phyloP scores from a whole-genome alignment of 2,329 filamentous ascomycete species.

The Ophiostoma ips region DNA sequence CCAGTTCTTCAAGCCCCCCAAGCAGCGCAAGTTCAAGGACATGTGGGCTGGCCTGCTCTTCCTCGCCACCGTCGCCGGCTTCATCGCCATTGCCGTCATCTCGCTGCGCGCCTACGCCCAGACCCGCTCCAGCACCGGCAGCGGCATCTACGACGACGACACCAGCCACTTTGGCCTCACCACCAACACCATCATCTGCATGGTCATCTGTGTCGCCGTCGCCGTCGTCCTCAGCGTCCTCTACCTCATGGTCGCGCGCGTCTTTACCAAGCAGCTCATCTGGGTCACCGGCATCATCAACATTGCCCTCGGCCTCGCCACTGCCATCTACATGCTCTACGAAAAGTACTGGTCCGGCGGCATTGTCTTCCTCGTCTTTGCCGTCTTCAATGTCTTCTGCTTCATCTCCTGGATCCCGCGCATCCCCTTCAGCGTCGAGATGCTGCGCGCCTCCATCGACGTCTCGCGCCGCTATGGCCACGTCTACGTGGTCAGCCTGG shows the following conservation, averaged over 20 bases:
- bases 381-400: conserved; percentile 64
- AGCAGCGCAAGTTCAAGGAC: conserved; percentile 72
- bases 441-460: conserved; percentile 77
- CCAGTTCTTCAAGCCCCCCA: conserved; percentile 67
- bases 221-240: conserved; percentile 61
- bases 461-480: conserved; percentile 74
- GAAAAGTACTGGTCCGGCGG: conserved; percentile 67
- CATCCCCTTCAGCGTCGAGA: conserved; percentile 81
- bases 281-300: conserved; percentile 87
- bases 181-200: conserved; percentile 76
- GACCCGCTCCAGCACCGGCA: conserved; percentile 49
- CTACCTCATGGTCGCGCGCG: conserved; percentile 63
- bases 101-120: conserved; percentile 18
- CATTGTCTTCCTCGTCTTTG: conserved; percentile 75
- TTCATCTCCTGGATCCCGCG: conserved; percentile 82
- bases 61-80: conserved; percentile 16
- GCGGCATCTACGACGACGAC: conserved; percentile 56
- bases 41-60: conserved; percentile 69
- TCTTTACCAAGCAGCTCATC: conserved; percentile 80
- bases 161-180: conserved; percentile 53
- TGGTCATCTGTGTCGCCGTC: conserved; percentile 61
- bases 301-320: conserved; percentile 70
- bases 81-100: conserved; percentile 11
- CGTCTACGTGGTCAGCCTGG: conserved; percentile 70
- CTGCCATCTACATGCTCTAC: conserved; percentile 73